Evolutionary conservation across 1,139 yeast genomes (phyloP).

Genomic region (Nakaseomyces nivariensis): DNA sequence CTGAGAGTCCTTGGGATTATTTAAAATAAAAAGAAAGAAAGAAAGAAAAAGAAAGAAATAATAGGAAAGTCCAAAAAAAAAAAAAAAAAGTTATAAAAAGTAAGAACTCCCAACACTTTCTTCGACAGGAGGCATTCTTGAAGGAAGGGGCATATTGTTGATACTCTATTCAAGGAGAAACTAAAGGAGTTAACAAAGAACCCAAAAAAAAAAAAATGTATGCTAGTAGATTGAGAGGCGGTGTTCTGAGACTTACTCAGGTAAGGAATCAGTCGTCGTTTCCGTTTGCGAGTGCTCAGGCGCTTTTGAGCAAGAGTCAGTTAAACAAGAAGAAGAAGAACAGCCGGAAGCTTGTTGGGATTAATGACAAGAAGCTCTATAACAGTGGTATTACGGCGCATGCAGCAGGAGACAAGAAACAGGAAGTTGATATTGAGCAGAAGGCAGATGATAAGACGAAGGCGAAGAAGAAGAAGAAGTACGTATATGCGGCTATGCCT

Average conservation of each 20-base stretch:
- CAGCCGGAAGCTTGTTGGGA: constrained; percentile 1
- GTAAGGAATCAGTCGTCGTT: constrained; percentile 20
- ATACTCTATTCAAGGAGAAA: too few relatives aligned
- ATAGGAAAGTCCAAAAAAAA: too few relatives aligned
- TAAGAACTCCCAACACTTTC: too few relatives aligned
- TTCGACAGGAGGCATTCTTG: too few relatives aligned
- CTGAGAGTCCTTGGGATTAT: too few relatives aligned
- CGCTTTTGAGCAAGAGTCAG: constrained; percentile 17
- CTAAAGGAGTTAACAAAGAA: background rate
- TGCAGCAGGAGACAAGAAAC: background rate
- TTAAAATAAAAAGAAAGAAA: too few relatives aligned
- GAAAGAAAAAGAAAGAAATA: too few relatives aligned
- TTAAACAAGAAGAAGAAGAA: constrained; percentile 14
- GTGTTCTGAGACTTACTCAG: background rate
- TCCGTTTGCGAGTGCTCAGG: constrained; percentile 20
- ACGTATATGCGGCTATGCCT: constrained; percentile 22
- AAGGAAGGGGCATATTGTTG: too few relatives aligned
- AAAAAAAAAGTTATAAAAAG: too few relatives aligned
- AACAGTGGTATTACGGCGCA: constrained; percentile 1
- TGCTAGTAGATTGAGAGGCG: background rate
- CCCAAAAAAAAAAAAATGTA: background rate
- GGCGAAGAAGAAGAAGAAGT: background rate
- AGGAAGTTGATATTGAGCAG: background rate
- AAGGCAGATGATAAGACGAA: background rate
- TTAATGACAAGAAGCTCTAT: constrained; percentile 1